Conservation (phyloP, 345 rosid genomes). For the Raphanus sativus region DNA sequence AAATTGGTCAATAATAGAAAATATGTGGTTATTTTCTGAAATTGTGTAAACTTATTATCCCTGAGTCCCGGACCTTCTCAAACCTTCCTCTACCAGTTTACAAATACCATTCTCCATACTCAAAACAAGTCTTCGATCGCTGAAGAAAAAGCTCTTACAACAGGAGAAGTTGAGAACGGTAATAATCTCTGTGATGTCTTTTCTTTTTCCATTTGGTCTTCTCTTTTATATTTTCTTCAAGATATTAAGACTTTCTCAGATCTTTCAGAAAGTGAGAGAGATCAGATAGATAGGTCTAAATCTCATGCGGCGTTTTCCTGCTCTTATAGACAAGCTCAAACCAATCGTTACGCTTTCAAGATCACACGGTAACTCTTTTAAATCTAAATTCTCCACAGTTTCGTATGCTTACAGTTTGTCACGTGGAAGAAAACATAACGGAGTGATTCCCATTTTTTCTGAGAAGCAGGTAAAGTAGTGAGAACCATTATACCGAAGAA, state of each 20-base stretch:
- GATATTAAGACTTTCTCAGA: not conserved
- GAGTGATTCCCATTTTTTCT: not conserved
- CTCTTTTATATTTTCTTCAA: not conserved
- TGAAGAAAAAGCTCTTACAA: not conserved
- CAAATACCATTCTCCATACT: not conserved
- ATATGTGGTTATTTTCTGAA: not conserved
- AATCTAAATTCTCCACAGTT: not conserved
- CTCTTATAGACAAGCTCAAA: conserved; percentile 37
- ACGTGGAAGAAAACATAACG: not conserved
- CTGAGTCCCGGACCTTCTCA: conserved; percentile 30
- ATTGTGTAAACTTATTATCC: not conserved
- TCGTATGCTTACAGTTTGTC: not conserved
- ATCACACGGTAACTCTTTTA: conserved; percentile 42
- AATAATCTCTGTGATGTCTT: not conserved
- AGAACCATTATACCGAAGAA: conserved; percentile 49
- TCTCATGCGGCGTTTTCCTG: conserved; percentile 25
- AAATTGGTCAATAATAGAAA: not conserved
- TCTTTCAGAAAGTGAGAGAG: not conserved
- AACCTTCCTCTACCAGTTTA: conserved; percentile 18
- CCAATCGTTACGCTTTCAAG: conserved; percentile 34
- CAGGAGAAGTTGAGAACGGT: not conserved
- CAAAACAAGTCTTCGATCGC: conserved; percentile 2
- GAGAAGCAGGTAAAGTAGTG: conserved; percentile 28
- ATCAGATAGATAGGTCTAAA: not conserved
- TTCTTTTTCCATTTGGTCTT: not conserved